Evolutionary conservation across 495 filamentous ascomycete genomes (phyloP).

Genomic region (Acidiella bohemica): DNA sequence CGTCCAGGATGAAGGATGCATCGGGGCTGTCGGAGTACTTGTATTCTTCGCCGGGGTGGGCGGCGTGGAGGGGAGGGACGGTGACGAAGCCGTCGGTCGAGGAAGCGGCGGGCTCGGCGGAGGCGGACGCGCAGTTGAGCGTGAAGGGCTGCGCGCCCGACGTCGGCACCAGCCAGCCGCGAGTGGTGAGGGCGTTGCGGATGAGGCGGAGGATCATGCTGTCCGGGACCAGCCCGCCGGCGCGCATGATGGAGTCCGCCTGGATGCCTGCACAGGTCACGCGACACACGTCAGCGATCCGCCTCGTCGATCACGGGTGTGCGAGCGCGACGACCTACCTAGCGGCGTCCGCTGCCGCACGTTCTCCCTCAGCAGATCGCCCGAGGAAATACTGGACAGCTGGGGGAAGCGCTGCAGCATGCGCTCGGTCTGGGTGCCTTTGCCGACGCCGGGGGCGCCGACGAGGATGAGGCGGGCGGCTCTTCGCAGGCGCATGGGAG

Average conservation of each 20-base stretch:
- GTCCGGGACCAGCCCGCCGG: conserved; percentile 74
- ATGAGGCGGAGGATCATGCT: conserved; percentile 85
- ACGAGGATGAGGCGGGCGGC: conserved; percentile 90
- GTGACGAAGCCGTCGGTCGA: conserved; percentile 18
- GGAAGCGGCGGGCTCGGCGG: conserved; percentile 29
- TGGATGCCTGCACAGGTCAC: conserved; percentile 62
- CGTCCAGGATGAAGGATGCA: conserved; percentile 89
- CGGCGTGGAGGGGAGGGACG: conserved; percentile 3
- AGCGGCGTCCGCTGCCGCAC: conserved; percentile 66
- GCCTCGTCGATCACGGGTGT: too few species aligned
- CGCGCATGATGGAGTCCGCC: conserved; percentile 75
- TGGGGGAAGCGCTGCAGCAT: conserved; percentile 76
- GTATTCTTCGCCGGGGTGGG: conserved; percentile 17
- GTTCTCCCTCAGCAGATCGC: conserved; percentile 84
- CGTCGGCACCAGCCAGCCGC: conserved; percentile 58
- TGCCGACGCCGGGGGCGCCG: conserved; percentile 86
- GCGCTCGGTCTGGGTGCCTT: conserved; percentile 87
- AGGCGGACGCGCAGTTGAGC: conserved; percentile 22
- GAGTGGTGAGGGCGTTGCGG: conserved; percentile 64
- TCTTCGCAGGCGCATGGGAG: conserved; percentile 16
- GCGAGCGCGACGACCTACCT: conserved; percentile 50
- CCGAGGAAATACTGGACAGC: conserved; percentile 82
- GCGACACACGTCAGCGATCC: neutral
- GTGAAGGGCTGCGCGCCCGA: conserved; percentile 25
- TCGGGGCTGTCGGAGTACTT: conserved; percentile 48